These are phyloP conservation scores for Puccinia triticina DNA, from an alignment of 1,284 basidiomycete genomes.

Conservation along the genomic window DNA sequence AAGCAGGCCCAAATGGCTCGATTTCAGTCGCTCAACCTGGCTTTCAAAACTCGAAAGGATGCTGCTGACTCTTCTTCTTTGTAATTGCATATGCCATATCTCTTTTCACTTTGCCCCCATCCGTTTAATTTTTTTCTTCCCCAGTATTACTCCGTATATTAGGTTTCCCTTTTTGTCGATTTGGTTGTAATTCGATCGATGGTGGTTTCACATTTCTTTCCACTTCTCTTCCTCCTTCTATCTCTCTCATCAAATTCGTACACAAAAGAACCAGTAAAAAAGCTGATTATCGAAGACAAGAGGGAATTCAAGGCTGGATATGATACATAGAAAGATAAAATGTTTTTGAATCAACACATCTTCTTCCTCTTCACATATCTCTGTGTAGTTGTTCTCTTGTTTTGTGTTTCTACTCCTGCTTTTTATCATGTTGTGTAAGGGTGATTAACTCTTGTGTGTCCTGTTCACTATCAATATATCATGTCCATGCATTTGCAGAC, in stretches of 20 bases:
- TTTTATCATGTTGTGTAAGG: not conserved
- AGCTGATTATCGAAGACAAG: no score
- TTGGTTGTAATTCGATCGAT: not conserved
- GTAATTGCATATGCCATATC: not conserved
- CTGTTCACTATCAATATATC: not conserved
- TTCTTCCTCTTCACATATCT: no score
- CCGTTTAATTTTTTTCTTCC: not conserved
- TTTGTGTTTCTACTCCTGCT: not conserved
- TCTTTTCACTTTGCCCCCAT: not conserved
- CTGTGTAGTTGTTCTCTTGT: not conserved
- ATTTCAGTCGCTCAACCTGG: slow-evolving; percentile 46
- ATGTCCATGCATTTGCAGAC: no score
- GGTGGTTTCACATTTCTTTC: no score
- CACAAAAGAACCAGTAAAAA: no score
- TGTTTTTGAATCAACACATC: no score
- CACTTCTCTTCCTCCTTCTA: no score
- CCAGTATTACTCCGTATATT: no score
- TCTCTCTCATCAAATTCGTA: no score
- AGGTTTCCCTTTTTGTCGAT: not conserved
- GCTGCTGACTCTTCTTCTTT: slow-evolving; percentile 45
- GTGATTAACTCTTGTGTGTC: no score
- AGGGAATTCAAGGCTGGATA: no score
- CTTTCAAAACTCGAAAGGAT: slow-evolving; percentile 41
- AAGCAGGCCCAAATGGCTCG: slow-evolving; percentile 34
- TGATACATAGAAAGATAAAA: no score